Evolutionary conservation across 108 stramenopile genomes (phyloP).

Genomic region (Cyclotella atomus): DNA sequence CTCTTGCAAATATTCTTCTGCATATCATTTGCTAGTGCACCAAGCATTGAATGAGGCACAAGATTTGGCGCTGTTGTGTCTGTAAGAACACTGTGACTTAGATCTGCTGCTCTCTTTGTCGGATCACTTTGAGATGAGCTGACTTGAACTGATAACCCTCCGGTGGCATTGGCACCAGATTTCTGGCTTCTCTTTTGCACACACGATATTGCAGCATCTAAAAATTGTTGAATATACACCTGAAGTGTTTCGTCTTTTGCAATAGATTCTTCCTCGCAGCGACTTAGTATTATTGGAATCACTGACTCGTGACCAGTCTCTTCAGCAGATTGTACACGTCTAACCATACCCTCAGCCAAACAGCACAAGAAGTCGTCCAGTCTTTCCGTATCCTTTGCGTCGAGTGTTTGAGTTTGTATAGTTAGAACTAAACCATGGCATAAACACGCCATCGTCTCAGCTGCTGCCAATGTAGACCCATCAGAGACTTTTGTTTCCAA

Average conservation of each 20-base stretch:
- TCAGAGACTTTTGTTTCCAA: neutral
- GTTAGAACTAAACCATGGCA: constrained; percentile 24
- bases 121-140: neutral
- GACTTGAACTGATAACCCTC: neutral
- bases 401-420: neutral
- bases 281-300: neutral
- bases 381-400: neutral
- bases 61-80: neutral
- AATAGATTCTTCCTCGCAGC: too few relatives aligned
- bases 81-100: constrained; percentile 1
- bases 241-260: neutral
- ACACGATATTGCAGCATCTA: constrained; percentile 11
- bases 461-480: neutral
- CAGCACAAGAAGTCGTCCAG: constrained; percentile 23
- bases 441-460: constrained; percentile 16
- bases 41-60: constrained; percentile 25
- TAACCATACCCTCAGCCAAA: constrained; percentile 13
- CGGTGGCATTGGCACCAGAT: neutral
- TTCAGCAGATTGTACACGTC: neutral
- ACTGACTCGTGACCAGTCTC: neutral
- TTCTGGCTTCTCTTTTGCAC: neutral
- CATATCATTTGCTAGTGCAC: constrained; percentile 8
- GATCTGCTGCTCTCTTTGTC: constrained; percentile 8
- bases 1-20: constrained; percentile 3
- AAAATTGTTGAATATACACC: constrained; percentile 19